Evolutionary conservation across 345 rosid species (phyloP).

Genomic region (Carallia pectinifolia): DNA sequence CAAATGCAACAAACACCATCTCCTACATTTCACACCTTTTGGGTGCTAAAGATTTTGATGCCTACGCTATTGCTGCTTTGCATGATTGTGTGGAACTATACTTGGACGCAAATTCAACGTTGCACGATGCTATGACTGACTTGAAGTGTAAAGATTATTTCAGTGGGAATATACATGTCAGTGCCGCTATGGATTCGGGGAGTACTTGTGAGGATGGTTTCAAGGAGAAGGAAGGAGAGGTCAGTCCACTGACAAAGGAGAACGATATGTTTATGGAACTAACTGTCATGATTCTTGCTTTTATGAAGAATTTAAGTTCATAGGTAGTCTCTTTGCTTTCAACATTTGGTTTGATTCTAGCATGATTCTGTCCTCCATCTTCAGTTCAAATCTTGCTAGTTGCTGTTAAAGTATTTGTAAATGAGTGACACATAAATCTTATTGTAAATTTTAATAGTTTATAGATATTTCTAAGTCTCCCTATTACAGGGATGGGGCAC

Average conservation of each 20-base stretch:
- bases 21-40: conserved; percentile 18
- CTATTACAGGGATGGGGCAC: too few relatives aligned
- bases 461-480: too few relatives aligned
- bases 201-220: conserved; percentile 45
- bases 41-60: conserved; percentile 9
- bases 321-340: neutral
- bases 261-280: conserved; percentile 31
- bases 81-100: conserved; percentile 42
- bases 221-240: conserved; percentile 22
- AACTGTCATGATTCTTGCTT: conserved; percentile 35
- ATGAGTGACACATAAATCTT: too few relatives aligned
- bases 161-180: conserved; percentile 20
- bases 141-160: conserved; percentile 23
- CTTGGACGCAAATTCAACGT: conserved; percentile 13
- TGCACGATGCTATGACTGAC: conserved; percentile 20
- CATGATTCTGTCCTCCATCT: too few relatives aligned
- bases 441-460: too few relatives aligned
- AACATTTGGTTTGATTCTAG: too few relatives aligned
- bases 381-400: too few relatives aligned
- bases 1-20: conserved; percentile 27
- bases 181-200: conserved; percentile 43
- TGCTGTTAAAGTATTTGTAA: too few relatives aligned
- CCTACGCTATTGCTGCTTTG: conserved; percentile 15
- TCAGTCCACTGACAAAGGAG: conserved; percentile 30
- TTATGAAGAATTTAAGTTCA: conserved; percentile 14